Percentiles rank a stretch among this genome's conserved stretches.
These are phyloP conservation scores for Sporisorium scitamineum DNA, from an alignment of 1,284 basidiomycete genomes.

Conservation along the genomic window DNA sequence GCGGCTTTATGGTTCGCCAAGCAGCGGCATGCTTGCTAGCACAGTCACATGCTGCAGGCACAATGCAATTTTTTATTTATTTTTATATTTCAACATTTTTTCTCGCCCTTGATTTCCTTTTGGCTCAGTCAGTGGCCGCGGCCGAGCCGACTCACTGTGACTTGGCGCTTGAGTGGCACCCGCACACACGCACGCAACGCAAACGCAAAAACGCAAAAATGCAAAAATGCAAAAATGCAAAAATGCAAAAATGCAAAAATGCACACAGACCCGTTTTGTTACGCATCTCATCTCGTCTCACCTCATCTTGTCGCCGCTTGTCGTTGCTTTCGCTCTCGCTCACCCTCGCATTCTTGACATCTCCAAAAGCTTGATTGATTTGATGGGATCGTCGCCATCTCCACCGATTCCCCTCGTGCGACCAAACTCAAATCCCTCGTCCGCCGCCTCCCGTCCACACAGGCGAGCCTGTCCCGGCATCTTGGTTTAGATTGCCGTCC, in stretches of 20 bases:
- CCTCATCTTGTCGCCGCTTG: not conserved
- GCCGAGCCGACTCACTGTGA: not conserved
- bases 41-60: not conserved
- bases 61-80: not conserved
- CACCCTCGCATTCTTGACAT: not conserved
- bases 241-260: too few relatives aligned
- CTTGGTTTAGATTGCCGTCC: slow-evolving; percentile 7
- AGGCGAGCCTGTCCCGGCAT: not conserved
- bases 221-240: too few relatives aligned
- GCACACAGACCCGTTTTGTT: not conserved
- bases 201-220: too few relatives aligned
- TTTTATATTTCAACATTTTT: not conserved
- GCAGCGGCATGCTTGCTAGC: not conserved
- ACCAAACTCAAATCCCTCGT: not conserved
- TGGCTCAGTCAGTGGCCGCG: not conserved
- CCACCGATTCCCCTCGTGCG: not conserved
- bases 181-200: not conserved
- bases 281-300: not conserved
- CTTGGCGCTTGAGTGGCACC: not conserved
- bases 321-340: not conserved
- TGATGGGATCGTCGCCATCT: slow-evolving; percentile 4
- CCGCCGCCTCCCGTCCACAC: not conserved
- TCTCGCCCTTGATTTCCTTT: too few relatives aligned
- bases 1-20: not conserved
- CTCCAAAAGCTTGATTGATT: slow-evolving; percentile 5